Evolutionary conservation across 192 early-diverging fungal genomes (phyloP), one percentile per base, ranked within the genome.

Genomic region (Podila clonocystis): DNA sequence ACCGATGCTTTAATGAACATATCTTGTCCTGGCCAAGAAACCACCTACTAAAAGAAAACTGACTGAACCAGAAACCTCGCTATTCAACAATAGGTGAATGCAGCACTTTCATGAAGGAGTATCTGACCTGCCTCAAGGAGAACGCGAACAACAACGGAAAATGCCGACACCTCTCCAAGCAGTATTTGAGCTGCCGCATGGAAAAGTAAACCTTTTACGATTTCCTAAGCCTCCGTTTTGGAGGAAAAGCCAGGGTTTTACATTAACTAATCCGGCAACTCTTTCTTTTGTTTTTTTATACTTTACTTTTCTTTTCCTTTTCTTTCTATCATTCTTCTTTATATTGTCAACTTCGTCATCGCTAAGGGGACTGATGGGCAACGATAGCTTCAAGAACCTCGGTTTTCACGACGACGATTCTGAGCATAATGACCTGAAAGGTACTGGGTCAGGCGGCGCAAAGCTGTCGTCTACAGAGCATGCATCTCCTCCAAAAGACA

Each of bases 111-210:
- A 95, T 97, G 90, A 90, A 89, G 67, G 82, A 83, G 22, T 98
- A 97, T 70, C 83, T 98, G 26, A 83, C 77, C 17, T 98, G 97
- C 72, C 74, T 98, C 45, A 89, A 92, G 75, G 73, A 75, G 5
- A 91, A 91, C 66, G 89, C 89, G 69, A 93, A 91, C 60, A 89
- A 92, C 68, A 91, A 90, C 82, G 84, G 88, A 20, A 80, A 76
- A 19, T 98, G 97, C 84, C 86, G 91, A 20, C 66, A 84, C 19
- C 62, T 96, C 7, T 93, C 95, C 17, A 93, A 94, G 71, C 75
- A 83, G 7, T 98, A 98, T 70, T 87, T 98, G 19, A 86, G 91
- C 82, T 98, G 97, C 67, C 88, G 97, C 45, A 98, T 98, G 97
- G 88, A 96, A 57, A 93, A 90, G 93, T 93, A 82, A 82, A 11